phyloP scores from a whole-genome alignment of 495 filamentous ascomycete genomes.

The Podospora tetraspora region DNA sequence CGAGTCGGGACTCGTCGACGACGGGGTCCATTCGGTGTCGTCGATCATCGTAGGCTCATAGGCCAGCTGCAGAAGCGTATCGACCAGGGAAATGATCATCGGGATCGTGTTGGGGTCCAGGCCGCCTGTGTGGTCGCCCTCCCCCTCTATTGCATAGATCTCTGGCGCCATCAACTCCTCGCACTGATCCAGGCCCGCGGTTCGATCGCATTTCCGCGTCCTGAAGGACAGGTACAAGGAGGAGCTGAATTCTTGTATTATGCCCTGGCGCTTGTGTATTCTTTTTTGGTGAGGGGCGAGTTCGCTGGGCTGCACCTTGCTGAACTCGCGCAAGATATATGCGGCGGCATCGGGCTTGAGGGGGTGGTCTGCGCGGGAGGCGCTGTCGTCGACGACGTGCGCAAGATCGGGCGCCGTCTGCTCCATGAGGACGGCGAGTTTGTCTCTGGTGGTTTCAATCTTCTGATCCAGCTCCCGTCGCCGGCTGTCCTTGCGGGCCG shows the following conservation, averaged over 20 bases:
- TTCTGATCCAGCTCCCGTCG: slow-evolving; percentile 57
- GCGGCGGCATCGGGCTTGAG: not conserved
- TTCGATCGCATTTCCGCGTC: not conserved
- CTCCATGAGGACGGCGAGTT: slow-evolving; percentile 15
- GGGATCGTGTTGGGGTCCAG: not conserved
- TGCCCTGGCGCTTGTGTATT: not conserved
- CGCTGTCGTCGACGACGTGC: slow-evolving; percentile 2
- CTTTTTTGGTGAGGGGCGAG: not conserved
- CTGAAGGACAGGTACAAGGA: not conserved
- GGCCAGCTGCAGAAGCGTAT: slow-evolving; percentile 22
- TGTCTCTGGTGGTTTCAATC: slow-evolving; percentile 42
- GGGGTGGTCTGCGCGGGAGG: slow-evolving; percentile 1
- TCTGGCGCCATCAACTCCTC: slow-evolving; percentile 10
- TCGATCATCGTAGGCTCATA: slow-evolving; percentile 17
- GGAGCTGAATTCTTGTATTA: not conserved
- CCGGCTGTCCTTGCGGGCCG: slow-evolving; percentile 54
- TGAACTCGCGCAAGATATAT: slow-evolving; percentile 11
- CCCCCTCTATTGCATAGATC: not conserved
- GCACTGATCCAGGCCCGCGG: slow-evolving; percentile 8
- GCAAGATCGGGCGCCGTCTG: slow-evolving; percentile 21
- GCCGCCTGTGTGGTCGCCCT: slow-evolving; percentile 14
- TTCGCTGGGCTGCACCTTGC: not conserved
- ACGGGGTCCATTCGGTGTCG: not conserved
- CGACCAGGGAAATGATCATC: slow-evolving; percentile 24
- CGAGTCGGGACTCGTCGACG: slow-evolving; percentile 27